Base-by-base conservation (phyloP, 768 basidiomycete genomes). In the Chalciporus chontae region DNA sequence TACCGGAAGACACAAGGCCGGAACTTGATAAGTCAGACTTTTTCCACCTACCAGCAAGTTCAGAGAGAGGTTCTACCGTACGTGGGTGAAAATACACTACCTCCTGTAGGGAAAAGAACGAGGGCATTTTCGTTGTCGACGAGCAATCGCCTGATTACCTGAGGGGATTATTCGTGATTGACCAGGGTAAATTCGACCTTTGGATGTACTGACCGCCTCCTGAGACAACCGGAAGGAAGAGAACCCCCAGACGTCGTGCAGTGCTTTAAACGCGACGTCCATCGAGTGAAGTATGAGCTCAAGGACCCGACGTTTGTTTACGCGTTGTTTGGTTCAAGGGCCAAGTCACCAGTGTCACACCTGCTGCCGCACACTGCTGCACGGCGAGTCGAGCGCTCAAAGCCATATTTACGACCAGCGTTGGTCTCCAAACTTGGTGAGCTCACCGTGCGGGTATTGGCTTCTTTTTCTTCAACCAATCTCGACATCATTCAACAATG, bases 71-170 rank as follows among this genome's bases (percentile, higher is more conserved):
- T 29, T 21, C 38, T 15, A 3, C 36, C n/a, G n/a, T n/a, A 8
- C n/a, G 23, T 8, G 29, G 21, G 18, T n/a, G 34, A 9, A 34
- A 3, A 17, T 15, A 52, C 47, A 29, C 15, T 42, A 63, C 59
- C 69, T 53, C 73, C 73, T 18, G 74, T 75, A 2, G 74, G 74
- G 47, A 67, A 72, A 7, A 75, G 51, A 4, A 73, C 74, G 1
- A 77, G 68, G 0, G 72, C 69, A 46, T 73, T 75, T 18, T 73
- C 64, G 27, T 71, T 65, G 2, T 73, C 61, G 17, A 69, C 72
- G 1, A 77, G 26, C 1, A 77, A 58, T 3, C 71, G 64, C 8
- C 62, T 53, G 23, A 77, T 68, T 23, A 73, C 73, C 66, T 71
- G 41, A 6, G 45, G 34, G 34, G 34, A n/a, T 36, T 31, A 11